Conservation (phyloP, 2,329 filamentous ascomycete genomes). For the Aspergillus caelatus region DNA sequence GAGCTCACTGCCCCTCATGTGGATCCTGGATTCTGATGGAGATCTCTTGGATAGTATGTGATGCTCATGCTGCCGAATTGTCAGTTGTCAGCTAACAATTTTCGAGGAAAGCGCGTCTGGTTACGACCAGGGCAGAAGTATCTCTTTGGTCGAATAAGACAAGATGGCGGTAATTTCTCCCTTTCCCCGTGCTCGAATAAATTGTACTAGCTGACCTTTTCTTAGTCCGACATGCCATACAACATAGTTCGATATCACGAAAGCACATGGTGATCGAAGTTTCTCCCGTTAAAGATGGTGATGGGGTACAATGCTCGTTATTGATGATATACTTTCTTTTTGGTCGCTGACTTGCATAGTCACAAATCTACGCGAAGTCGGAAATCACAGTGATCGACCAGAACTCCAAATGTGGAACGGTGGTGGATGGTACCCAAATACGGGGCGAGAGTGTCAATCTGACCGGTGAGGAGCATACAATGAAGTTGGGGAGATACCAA, state of each 20-base stretch:
- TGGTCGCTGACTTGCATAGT: constrained; percentile 45
- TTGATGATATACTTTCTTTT: not conserved
- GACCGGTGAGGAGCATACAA: constrained; percentile 60
- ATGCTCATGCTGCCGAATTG: constrained; percentile 39
- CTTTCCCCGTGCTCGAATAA: not conserved
- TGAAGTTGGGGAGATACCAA: constrained; percentile 73
- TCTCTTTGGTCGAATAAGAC: constrained; percentile 77
- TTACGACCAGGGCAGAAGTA: constrained; percentile 82
- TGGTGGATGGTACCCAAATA: constrained; percentile 72
- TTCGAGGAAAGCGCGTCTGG: constrained; percentile 73
- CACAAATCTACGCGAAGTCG: constrained; percentile 67
- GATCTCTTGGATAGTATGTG: constrained; percentile 50
- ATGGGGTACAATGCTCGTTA: constrained; percentile 59
- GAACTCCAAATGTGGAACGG: constrained; percentile 81
- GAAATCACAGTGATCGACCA: constrained; percentile 75
- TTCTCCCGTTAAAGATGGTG: constrained; percentile 63
- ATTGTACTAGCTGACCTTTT: not conserved
- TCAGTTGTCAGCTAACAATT: constrained; percentile 13
- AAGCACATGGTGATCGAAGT: constrained; percentile 83
- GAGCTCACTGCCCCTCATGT: constrained; percentile 52
- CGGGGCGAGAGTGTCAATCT: constrained; percentile 63
- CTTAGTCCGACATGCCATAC: constrained; percentile 69
- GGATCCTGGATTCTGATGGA: constrained; percentile 61
- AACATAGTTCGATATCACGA: constrained; percentile 81
- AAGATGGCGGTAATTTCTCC: constrained; percentile 57